Conservation (phyloP, 352 stramenopile genomes). For the Phytophthora cryptogea region DNA sequence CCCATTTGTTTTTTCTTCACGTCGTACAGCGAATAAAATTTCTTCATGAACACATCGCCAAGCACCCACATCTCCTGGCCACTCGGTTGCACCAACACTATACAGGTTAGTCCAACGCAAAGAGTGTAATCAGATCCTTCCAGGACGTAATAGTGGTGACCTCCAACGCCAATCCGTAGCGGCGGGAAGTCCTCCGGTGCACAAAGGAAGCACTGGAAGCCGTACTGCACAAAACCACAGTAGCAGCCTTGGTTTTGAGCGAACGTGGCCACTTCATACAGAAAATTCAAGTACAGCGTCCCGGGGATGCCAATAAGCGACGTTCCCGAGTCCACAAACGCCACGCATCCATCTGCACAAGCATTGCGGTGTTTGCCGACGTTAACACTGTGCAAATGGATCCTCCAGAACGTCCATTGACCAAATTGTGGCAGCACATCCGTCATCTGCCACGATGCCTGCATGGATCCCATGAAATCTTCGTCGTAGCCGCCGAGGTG, state of each 20-base stretch:
- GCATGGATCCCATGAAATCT: constrained; percentile 47
- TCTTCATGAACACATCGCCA: constrained; percentile 96
- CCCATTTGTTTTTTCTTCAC: constrained; percentile 84
- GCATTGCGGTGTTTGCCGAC: constrained; percentile 52
- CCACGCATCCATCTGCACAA: constrained; percentile 68
- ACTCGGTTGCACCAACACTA: constrained; percentile 75
- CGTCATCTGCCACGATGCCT: constrained; percentile 69
- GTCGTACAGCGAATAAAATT: constrained; percentile 95
- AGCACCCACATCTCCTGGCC: constrained; percentile 96
- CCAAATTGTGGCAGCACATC: constrained; percentile 79
- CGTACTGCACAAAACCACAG: constrained; percentile 79
- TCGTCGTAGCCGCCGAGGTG: constrained; percentile 75
- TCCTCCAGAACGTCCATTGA: constrained; percentile 85
- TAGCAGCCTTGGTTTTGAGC: constrained; percentile 72
- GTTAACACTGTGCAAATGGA: constrained; percentile 68
- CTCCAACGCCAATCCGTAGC: constrained; percentile 65
- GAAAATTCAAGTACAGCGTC: constrained; percentile 70
- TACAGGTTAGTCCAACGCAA: constrained; percentile 78
- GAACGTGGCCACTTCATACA: constrained; percentile 69
- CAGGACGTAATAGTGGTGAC: constrained; percentile 68
- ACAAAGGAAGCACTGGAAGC: constrained; percentile 85
- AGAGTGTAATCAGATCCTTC: constrained; percentile 77
- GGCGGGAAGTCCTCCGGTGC: constrained; percentile 64
- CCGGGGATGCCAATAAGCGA: constrained; percentile 95
- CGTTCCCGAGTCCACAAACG: constrained; percentile 97